phyloP scores from a whole-genome alignment of 805 yeast species.

The Wickerhamomyces xylosicus region DNA sequence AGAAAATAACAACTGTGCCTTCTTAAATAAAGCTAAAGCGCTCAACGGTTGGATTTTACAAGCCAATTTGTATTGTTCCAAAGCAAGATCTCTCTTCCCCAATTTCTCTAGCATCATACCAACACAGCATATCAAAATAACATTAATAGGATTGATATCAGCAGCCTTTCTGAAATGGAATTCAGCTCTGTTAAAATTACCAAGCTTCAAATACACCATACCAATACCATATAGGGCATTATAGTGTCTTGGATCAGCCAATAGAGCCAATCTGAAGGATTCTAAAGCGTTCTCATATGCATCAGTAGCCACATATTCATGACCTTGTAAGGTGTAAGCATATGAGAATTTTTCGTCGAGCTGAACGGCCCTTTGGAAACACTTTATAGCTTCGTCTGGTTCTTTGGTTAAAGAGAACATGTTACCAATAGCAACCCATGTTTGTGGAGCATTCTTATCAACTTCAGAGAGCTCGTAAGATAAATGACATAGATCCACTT shows the following conservation, averaged over 20 bases:
- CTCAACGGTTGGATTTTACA: constrained; percentile 75
- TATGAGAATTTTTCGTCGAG: constrained; percentile 66
- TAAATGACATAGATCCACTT: constrained; percentile 65
- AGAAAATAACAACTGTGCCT: constrained; percentile 70
- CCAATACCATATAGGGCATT: constrained; percentile 96
- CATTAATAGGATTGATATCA: constrained; percentile 81
- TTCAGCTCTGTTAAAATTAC: constrained; percentile 76
- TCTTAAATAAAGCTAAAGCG: constrained; percentile 79
- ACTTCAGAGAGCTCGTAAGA: constrained; percentile 72
- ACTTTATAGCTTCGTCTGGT: constrained; percentile 80
- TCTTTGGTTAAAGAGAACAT: constrained; percentile 75
- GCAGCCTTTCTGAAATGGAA: constrained; percentile 81
- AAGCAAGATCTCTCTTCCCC: constrained; percentile 58
- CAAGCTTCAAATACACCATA: constrained; percentile 81
- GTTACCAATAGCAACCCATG: constrained; percentile 92
- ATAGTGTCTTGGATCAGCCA: constrained; percentile 74
- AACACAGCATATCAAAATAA: constrained; percentile 81
- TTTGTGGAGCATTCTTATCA: constrained; percentile 58
- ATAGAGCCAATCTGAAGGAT: constrained; percentile 69
- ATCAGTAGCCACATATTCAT: constrained; percentile 81
- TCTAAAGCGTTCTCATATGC: constrained; percentile 84
- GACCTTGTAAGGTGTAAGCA: constrained; percentile 90
- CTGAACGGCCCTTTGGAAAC: constrained; percentile 71
- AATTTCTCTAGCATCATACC: constrained; percentile 86
- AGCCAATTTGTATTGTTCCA: constrained; percentile 76